Base-by-base conservation (phyloP, 352 stramenopile genomes). In the Pythium myriotylum region DNA sequence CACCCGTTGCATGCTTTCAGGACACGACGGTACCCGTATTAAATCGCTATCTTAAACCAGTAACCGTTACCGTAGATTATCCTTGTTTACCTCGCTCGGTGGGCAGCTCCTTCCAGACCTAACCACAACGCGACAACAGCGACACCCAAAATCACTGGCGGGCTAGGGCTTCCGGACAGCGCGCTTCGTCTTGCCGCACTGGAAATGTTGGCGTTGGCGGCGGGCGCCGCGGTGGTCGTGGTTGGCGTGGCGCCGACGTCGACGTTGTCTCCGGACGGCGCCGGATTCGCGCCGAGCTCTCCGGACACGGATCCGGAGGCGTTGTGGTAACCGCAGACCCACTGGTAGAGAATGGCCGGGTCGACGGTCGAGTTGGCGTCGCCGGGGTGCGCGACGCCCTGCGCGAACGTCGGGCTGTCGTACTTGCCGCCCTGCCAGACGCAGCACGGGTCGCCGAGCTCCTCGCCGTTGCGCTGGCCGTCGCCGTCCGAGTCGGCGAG, bases 371-470 rank as follows among this genome's bases (percentile, higher is more conserved):
- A 43, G 4, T 26, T 54, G 4, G 57, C 40, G 19, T 69, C 43
- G 19, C 55, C 64, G 8, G 58, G 63, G 37, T 74, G 41, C 13
- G 55, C 61, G 14, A 65, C 32, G 33, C 63, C 63, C 9, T 20
- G 49, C 22, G 24, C 39, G 40, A 63, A 70, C 20, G 55, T 48
- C 46, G 65, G 41, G 12, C 45, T 37, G 6, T 52, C 51, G 17
- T 22, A 5, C 22, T 20, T n/a, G 17, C 24, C 22, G 22, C 27
- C 29, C 14, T 59, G 33, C 50, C 52, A 70, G 20, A 58, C 50
- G 43, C 79, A 89, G 63, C 70, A 68, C 24, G 77, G 78, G 59
- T 89, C 79, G 8, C 78, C 79, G 9, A 89, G 61, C 43, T 89
- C 79, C 60, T 84, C n/a, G 14, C 79, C 79, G 59, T 89, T 89